phyloP scores from a whole-genome alignment of 2,329 filamentous ascomycete genomes.

The Penicillium sp. region DNA sequence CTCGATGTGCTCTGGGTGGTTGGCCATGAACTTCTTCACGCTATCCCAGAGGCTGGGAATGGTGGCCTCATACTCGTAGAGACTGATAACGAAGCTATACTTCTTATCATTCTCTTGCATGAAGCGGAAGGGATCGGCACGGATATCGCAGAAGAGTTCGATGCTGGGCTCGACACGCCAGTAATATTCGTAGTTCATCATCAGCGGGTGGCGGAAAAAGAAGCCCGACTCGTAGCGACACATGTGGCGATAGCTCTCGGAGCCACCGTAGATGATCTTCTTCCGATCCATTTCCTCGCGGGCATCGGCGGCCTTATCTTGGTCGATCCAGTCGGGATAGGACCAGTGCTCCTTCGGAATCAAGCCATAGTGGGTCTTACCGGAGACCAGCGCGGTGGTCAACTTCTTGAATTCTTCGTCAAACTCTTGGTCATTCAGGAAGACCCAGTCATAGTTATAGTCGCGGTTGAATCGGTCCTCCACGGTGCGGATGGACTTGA shows the following conservation, averaged over 20 bases:
- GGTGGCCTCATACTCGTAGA: slow-evolving; percentile 96
- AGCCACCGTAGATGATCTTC: slow-evolving; percentile 99
- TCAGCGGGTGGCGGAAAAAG: slow-evolving; percentile 93
- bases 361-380: slow-evolving; percentile 85
- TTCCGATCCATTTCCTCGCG: slow-evolving; percentile 91
- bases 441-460: slow-evolving; percentile 99
- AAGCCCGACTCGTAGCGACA: slow-evolving; percentile 99
- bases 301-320: slow-evolving; percentile 87
- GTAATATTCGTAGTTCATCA: slow-evolving; percentile 98
- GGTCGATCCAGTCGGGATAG: slow-evolving; percentile 93
- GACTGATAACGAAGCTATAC: slow-evolving; percentile 93
- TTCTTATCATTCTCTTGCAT: slow-evolving; percentile 98
- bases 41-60: slow-evolving; percentile 96
- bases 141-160: slow-evolving; percentile 93
- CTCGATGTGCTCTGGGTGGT: slow-evolving; percentile 84
- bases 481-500: slow-evolving; percentile 90
- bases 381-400: slow-evolving; percentile 86
- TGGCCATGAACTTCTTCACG: slow-evolving; percentile 89
- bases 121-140: slow-evolving; percentile 94
- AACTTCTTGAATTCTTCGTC: slow-evolving; percentile 92
- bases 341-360: slow-evolving; percentile 96
- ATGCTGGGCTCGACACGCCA: slow-evolving; percentile 98
- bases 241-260: slow-evolving; percentile 97
- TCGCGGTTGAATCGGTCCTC: slow-evolving; percentile 98
- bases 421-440: slow-evolving; percentile 95